phyloP scores from a whole-genome alignment of 2,329 filamentous ascomycete species.

The Penicillium hordei region DNA sequence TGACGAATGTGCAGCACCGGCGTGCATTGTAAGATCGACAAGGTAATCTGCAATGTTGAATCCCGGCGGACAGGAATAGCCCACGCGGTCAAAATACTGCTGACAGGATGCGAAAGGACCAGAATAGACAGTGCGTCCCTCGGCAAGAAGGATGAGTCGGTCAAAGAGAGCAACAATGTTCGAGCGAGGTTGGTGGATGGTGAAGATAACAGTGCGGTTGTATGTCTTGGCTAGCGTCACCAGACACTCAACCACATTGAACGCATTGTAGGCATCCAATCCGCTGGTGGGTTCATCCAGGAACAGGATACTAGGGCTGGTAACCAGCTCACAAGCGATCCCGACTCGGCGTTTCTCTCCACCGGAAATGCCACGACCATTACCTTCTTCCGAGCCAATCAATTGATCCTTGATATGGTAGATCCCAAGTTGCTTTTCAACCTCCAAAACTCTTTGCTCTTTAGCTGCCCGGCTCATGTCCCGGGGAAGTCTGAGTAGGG shows the following conservation, averaged over 20 bases:
- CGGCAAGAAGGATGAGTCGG: slow-evolving; percentile 83
- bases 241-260: slow-evolving; percentile 94
- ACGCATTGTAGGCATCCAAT: slow-evolving; percentile 94
- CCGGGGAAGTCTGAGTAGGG: slow-evolving; percentile 82
- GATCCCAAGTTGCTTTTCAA: slow-evolving; percentile 94
- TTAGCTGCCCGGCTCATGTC: slow-evolving; percentile 89
- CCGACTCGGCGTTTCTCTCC: slow-evolving; percentile 95
- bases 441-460: slow-evolving; percentile 85
- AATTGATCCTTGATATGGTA: slow-evolving; percentile 90
- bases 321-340: slow-evolving; percentile 96
- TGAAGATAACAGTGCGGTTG: slow-evolving; percentile 95
- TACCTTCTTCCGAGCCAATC: slow-evolving; percentile 94
- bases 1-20: slow-evolving; percentile 59
- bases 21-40: slow-evolving; percentile 97
- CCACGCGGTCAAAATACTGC: slow-evolving; percentile 85
- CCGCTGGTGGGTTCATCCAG: slow-evolving; percentile 96
- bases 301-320: slow-evolving; percentile 94
- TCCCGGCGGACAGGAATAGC: slow-evolving; percentile 88
- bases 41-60: slow-evolving; percentile 99
- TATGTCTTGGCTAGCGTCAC: slow-evolving; percentile 94
- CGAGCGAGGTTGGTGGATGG: slow-evolving; percentile 94
- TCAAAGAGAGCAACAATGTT: slow-evolving; percentile 98
- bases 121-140: slow-evolving; percentile 88
- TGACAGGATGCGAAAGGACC: slow-evolving; percentile 88
- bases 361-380: slow-evolving; percentile 90